A percentile compares a stretch with the other conserved stretches of the same genome.
Conservation (phyloP, 2,329 filamentous ascomycete genomes). For the Sphaceloma murrayae region DNA sequence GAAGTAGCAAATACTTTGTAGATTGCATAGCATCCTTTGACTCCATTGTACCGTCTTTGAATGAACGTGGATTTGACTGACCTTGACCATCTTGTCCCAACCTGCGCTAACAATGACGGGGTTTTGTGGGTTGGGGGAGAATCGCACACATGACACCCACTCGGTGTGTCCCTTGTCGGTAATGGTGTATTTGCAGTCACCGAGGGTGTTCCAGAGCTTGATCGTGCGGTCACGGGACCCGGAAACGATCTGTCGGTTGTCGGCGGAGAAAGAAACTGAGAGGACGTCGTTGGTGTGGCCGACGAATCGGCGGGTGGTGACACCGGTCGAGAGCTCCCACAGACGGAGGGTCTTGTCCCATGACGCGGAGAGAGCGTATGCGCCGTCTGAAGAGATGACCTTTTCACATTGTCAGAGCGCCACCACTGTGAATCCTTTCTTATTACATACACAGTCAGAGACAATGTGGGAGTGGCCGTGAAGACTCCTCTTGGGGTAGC, state of each 20-base stretch:
- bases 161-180: constrained; percentile 99
- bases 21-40: constrained; percentile 85
- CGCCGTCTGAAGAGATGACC: constrained; percentile 99
- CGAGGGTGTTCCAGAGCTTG: constrained; percentile 99
- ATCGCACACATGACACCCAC: constrained; percentile 98
- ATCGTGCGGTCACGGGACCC: constrained; percentile 97
- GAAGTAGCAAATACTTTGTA: constrained; percentile 99
- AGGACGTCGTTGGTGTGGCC: constrained; percentile 99
- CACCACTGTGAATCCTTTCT: constrained; percentile 7
- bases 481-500: constrained; percentile 97
- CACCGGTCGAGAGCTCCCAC: constrained; percentile 96
- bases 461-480: constrained; percentile 99
- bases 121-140: constrained; percentile 99
- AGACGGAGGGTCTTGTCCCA: constrained; percentile 99
- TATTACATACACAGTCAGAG: constrained; percentile 89
- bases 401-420: constrained; percentile 33
- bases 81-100: constrained; percentile 99
- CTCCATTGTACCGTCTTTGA: constrained; percentile 21
- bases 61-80: constrained; percentile 44
- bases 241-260: constrained; percentile 99
- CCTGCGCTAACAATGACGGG: constrained; percentile 96
- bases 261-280: constrained; percentile 99
- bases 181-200: constrained; percentile 99
- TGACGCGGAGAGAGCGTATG: constrained; percentile 95
- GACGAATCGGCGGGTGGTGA: constrained; percentile 95